Percentiles rank a stretch among this genome's conserved stretches.
These are phyloP conservation scores for Starmerella davenportii DNA, from an alignment of 805 yeast species.

Conservation along the genomic window DNA sequence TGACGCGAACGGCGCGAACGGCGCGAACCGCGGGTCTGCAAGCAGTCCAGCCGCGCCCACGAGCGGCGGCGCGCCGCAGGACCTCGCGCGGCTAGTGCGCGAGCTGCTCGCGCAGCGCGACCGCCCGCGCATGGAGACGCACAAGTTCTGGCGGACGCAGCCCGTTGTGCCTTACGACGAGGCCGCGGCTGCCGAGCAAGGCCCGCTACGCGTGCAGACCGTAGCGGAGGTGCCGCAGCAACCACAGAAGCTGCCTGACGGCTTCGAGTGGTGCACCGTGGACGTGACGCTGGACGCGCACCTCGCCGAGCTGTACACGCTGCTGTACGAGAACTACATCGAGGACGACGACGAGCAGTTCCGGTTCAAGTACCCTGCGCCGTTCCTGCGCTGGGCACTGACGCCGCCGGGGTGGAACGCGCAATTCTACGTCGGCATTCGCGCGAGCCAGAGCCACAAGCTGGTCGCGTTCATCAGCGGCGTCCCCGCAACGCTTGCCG, in stretches of 20 bases:
- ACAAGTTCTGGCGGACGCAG: conserved; percentile 95
- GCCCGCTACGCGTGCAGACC: conserved; percentile 28
- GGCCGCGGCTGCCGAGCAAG: conserved; percentile 50
- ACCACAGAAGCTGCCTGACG: conserved; percentile 55
- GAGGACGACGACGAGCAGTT: conserved; percentile 87
- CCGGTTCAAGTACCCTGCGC: conserved; percentile 72
- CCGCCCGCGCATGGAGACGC: conserved; percentile 19
- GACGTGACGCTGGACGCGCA: conserved; percentile 40
- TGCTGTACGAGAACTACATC: conserved; percentile 78
- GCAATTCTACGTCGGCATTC: conserved; percentile 87
- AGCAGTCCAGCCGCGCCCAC: too few species aligned
- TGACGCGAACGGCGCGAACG: too few species aligned
- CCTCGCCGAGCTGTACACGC: conserved; percentile 57
- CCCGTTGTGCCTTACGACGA: conserved; percentile 76
- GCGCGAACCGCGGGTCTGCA: too few species aligned
- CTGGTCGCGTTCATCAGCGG: conserved; percentile 87
- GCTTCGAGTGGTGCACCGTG: conserved; percentile 77
- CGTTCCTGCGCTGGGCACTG: conserved; percentile 81
- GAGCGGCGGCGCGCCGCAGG: neutral
- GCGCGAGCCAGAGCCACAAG: conserved; percentile 58
- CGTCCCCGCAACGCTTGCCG: conserved; percentile 52
- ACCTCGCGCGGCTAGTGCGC: neutral
- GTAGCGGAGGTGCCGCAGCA: conserved; percentile 52
- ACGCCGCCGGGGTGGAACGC: conserved; percentile 81
- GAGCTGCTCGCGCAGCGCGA: neutral